phyloP scores from a whole-genome alignment of 306 rosid genomes.

The Lagenaria siceraria region DNA sequence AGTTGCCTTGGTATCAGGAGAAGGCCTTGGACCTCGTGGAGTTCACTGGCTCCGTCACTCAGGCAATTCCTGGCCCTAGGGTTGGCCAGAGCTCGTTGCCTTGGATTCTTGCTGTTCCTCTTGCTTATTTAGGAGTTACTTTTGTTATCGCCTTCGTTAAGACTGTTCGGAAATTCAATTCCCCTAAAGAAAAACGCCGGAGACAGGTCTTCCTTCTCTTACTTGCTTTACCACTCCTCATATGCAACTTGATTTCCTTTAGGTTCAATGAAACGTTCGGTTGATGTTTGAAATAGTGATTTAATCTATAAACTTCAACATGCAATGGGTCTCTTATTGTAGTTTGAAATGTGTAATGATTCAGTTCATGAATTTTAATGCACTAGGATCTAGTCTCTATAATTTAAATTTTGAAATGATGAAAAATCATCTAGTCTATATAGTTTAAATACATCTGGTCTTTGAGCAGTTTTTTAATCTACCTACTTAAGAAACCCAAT shows the following conservation, averaged over 20 bases:
- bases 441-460: background rate
- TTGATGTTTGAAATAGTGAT: background rate
- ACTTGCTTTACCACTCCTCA: background rate
- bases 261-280: background rate
- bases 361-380: background rate
- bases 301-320: background rate
- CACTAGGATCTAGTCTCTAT: background rate
- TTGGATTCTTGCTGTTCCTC: constrained; percentile 83
- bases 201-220: constrained; percentile 32
- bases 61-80: constrained; percentile 82
- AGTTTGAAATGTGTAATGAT: background rate
- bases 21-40: constrained; percentile 88
- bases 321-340: background rate
- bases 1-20: constrained; percentile 89
- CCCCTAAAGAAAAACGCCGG: constrained; percentile 78
- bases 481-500: background rate
- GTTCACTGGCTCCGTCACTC: constrained; percentile 87
- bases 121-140: constrained; percentile 57
- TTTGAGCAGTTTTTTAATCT: background rate
- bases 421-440: background rate
- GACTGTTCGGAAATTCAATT: constrained; percentile 53
- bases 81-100: constrained; percentile 80
- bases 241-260: background rate
- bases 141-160: constrained; percentile 65
- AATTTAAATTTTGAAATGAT: too few relatives aligned